Conservation (phyloP, 2,329 filamentous ascomycete genomes). For the Chalaropsis ovoidea region DNA sequence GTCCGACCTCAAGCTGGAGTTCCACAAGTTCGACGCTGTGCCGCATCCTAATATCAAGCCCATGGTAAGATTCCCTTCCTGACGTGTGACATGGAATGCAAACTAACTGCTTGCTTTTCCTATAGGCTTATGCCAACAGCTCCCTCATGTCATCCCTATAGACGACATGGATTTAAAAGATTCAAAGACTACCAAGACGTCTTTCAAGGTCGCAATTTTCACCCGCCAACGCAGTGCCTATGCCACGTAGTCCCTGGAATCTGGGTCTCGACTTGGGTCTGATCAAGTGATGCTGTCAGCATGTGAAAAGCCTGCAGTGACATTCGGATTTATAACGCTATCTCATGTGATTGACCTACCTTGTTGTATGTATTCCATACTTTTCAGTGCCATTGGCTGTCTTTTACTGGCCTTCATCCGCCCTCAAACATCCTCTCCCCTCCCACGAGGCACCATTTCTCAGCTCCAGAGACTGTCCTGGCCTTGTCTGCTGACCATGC, state of each 20-base stretch:
- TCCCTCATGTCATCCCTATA: slow-evolving; percentile 54
- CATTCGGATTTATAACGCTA: neutral
- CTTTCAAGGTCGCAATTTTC: slow-evolving; percentile 3
- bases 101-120: slow-evolving; percentile 8
- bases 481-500: slow-evolving; percentile 43
- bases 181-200: slow-evolving; percentile 18
- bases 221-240: neutral
- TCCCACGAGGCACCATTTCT: neutral
- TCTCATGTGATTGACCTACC: neutral
- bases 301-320: neutral
- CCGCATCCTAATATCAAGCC: slow-evolving; percentile 92
- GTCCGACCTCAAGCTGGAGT: slow-evolving; percentile 81
- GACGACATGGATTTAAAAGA: slow-evolving; percentile 13
- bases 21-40: slow-evolving; percentile 90
- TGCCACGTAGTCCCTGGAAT: neutral
- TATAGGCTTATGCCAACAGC: slow-evolving; percentile 70
- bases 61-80: slow-evolving; percentile 50
- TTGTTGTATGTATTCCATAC: neutral
- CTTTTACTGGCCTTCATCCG: neutral
- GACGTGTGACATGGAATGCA: neutral
- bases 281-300: slow-evolving; percentile 5
- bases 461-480: slow-evolving; percentile 39
- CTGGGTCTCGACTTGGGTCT: neutral
- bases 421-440: too few species aligned
- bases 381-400: neutral